Evolutionary conservation across 2,329 filamentous ascomycete species (phyloP).

Genomic region (Arthroderma sp.): DNA sequence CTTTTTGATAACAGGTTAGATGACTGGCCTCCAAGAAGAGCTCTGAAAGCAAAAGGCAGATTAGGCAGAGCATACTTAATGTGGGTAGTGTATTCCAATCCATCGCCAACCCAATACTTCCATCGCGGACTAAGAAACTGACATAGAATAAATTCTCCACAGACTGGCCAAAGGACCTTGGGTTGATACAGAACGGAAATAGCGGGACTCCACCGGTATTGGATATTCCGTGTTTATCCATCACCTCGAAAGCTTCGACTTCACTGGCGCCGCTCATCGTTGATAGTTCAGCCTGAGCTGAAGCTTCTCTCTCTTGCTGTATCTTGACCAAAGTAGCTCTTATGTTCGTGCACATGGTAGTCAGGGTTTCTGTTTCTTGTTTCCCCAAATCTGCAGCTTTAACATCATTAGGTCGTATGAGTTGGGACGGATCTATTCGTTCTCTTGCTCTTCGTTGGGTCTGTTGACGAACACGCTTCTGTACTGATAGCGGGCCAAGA

Average conservation of each 20-base stretch:
- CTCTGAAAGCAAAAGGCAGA: not conserved
- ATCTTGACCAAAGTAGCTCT: constrained; percentile 45
- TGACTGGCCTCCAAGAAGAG: not conserved
- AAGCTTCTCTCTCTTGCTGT: constrained; percentile 36
- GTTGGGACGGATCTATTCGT: constrained; percentile 55
- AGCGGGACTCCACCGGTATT: constrained; percentile 61
- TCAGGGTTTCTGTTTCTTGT: constrained; percentile 67
- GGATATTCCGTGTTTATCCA: constrained; percentile 50
- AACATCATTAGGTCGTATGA: constrained; percentile 63
- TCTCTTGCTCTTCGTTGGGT: constrained; percentile 61
- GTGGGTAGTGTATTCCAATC: constrained; percentile 67
- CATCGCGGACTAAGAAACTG: constrained; percentile 85
- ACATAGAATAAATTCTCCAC: constrained; percentile 96
- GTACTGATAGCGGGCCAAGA: constrained; percentile 74
- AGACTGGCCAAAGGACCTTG: constrained; percentile 79
- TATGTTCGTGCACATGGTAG: constrained; percentile 66
- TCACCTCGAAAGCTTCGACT: constrained; percentile 13
- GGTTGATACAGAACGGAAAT: constrained; percentile 82
- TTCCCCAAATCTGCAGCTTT: constrained; percentile 60
- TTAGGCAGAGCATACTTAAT: constrained; percentile 56
- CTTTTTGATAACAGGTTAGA: constrained; percentile 20
- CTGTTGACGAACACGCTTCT: constrained; percentile 65
- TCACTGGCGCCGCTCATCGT: constrained; percentile 19
- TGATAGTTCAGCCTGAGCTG: constrained; percentile 35
- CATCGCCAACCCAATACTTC: constrained; percentile 58